Evolutionary conservation across 345 rosid species (phyloP), one percentile per base, ranked within the genome.

Genomic region (Carallia pectinifolia): DNA sequence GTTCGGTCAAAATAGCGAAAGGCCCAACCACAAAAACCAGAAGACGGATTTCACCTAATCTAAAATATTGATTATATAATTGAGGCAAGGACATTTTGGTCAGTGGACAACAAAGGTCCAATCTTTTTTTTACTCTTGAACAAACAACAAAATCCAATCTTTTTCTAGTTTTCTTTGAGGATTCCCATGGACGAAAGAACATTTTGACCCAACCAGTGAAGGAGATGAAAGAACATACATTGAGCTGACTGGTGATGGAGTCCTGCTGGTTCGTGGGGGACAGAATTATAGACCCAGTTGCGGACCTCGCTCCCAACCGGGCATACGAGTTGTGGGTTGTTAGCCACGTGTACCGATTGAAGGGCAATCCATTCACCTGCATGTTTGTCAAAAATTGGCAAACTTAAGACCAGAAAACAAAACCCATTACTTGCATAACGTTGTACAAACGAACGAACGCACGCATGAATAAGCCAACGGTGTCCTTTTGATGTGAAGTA

Each of bases 321-420:
- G 90, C 89, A 74, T 69, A 85, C 6, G 90, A 80, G 74, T 88
- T 86, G 71, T 88, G 93, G 9, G 88, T 86, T 47, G 83, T 76
- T 67, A 86, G 76, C 79, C 85, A 88, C 15, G 88, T 78, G 62
- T 86, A 86, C 65, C 69, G 77, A 62, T 82, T 88, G 80, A 83
- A 88, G 16, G 89, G 88, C 79, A 86, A 68, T 2, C 72, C 77
- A 6, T 67, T 74, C 9, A 62, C 77, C 72, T 67, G 23, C 23
- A 23, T 23, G 27, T 61, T 50, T 18, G 31, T 30, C 16, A 56
- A 7, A 7, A 23, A 18, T 1, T 30, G 15, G 60, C 31, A 23
- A 30, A 15, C 37, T 36, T 58, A 38, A 36, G 36, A 19, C 61
- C 56, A 39, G 3, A 23, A 18, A 23, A 39, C 53, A n/a, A 19